Evolutionary conservation across 352 stramenopile genomes (phyloP).

Genomic region (Globisporangium paroecandrum): DNA sequence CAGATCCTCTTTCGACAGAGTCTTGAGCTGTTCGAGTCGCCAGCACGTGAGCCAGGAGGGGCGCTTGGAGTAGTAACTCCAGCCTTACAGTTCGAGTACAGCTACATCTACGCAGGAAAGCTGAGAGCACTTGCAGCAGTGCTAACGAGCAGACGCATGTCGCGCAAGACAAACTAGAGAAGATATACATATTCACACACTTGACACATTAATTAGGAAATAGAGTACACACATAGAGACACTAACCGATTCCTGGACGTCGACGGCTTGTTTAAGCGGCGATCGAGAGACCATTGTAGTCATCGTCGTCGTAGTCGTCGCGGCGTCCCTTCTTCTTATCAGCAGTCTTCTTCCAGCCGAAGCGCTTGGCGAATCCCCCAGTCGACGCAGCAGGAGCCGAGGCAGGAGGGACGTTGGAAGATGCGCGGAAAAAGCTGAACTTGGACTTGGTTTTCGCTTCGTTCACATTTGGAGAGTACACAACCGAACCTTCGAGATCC

Average conservation of each 20-base stretch:
- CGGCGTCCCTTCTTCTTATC: slow-evolving; percentile 12
- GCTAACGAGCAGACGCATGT: slow-evolving; percentile 3
- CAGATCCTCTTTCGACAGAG: slow-evolving; percentile 25
- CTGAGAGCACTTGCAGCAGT: slow-evolving; percentile 14
- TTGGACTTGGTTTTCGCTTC: slow-evolving; percentile 19
- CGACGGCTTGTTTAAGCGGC: not conserved
- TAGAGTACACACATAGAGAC: slow-evolving; percentile 17
- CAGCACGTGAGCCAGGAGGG: not conserved
- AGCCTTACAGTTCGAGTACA: slow-evolving; percentile 14
- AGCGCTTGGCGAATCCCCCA: slow-evolving; percentile 18
- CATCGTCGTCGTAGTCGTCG: slow-evolving; percentile 8
- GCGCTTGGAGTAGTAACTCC: not conserved
- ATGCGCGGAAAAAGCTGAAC: slow-evolving; percentile 15
- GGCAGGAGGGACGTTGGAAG: not conserved
- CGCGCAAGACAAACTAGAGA: not conserved
- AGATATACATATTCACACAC: slow-evolving; percentile 6
- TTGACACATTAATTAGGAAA: slow-evolving; percentile 9
- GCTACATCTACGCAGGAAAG: slow-evolving; percentile 13
- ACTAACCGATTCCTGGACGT: not conserved
- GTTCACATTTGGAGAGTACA: slow-evolving; percentile 15
- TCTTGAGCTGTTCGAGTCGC: not conserved
- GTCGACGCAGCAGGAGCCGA: slow-evolving; percentile 5
- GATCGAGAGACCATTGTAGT: slow-evolving; percentile 6
- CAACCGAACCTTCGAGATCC: slow-evolving; percentile 13
- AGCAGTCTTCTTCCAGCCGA: slow-evolving; percentile 22